Base-by-base conservation (phyloP, 1,139 yeast species). In the Taphrina confusa region DNA sequence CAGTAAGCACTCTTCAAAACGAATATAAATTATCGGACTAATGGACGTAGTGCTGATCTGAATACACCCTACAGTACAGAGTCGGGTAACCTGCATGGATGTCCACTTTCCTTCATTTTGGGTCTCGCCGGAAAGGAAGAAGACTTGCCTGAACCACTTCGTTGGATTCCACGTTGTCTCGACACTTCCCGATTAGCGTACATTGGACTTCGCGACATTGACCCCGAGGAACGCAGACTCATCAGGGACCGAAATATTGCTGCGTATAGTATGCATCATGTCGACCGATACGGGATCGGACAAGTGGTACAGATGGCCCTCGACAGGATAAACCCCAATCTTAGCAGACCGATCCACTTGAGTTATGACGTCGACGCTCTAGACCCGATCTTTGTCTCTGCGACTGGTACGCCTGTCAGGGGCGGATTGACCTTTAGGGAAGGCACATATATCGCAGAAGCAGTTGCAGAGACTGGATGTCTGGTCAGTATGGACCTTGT, bases 321-420 rank as follows among this genome's bases (percentile, higher is more conserved):
- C 63, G 82, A 84, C 65, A 80, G 80, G 57, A 78, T 92, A 66
- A 86, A 87, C 73, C 95, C 96, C 18, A 80, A 82, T 62, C 82
- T 90, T 64, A 78, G 78, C 58, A 73, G 76, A 47, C 97, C 98
- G 42, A 80, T 92, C 66, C 97, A 92, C 75, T 76, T 94, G 68
- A 85, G 95, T 37, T 92, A 91, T 72, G 98, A 92, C 71, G 97
- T 92, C 55, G 98, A 92, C 73, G 97, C 97, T 47, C 84, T 92
- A 65, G 98, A 92, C 74, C 98, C 98, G 55, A 79, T 83, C 65
- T 89, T 79, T 70, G 97, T 94, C 14, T 97, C 97, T 30, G 96
- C 97, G 40, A 92, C 98, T 1, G 98, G 98, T 61, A 92, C 98
- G 1, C 91, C 97, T 61, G 98, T 92, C 18, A 85, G 96, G 72